Percentiles rank a stretch among this genome's conserved stretches.
Evolutionary conservation across 768 basidiomycete species (phyloP).

Genomic region (Kwoniella sp.): DNA sequence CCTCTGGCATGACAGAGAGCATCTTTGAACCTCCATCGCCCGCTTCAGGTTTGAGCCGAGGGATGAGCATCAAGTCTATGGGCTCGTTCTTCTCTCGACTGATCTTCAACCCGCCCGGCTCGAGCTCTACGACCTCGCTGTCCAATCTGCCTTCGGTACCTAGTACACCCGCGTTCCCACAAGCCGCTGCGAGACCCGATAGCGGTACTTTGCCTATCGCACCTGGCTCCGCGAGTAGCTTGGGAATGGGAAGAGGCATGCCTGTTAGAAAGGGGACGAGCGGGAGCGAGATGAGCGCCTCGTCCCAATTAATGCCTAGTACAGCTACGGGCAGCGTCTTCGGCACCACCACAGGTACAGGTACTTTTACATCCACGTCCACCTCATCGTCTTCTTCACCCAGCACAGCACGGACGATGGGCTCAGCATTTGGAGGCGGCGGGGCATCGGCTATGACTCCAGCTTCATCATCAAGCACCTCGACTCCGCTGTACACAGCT

Average conservation of each 20-base stretch:
- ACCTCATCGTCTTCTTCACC: too few relatives aligned
- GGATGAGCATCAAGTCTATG: conserved; percentile 4
- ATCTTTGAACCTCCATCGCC: background rate
- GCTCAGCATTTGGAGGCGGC: background rate
- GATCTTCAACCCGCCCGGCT: conserved; percentile 9
- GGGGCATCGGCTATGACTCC: background rate
- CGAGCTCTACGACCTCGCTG: background rate
- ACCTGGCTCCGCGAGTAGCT: conserved; percentile 1
- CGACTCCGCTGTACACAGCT: background rate
- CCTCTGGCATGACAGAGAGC: background rate
- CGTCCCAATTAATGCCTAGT: conserved; percentile 5
- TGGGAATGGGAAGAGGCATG: conserved; percentile 5
- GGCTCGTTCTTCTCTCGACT: conserved; percentile 43
- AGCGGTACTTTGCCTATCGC: conserved; percentile 37
- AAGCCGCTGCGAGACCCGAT: conserved; percentile 39
- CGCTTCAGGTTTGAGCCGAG: background rate
- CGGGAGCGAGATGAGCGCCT: conserved; percentile 1
- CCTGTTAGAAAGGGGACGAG: background rate
- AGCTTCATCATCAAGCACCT: background rate
- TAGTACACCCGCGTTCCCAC: conserved; percentile 15
- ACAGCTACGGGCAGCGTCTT: conserved; percentile 12
- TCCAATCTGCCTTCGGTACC: conserved; percentile 7
- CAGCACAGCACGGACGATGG: background rate
- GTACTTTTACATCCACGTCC: too few relatives aligned
- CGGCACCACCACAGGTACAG: background rate